Percentiles rank a stretch among this genome's conserved stretches.
Conservation (phyloP, 495 filamentous ascomycete species). For the Penicillium riverlandense region DNA sequence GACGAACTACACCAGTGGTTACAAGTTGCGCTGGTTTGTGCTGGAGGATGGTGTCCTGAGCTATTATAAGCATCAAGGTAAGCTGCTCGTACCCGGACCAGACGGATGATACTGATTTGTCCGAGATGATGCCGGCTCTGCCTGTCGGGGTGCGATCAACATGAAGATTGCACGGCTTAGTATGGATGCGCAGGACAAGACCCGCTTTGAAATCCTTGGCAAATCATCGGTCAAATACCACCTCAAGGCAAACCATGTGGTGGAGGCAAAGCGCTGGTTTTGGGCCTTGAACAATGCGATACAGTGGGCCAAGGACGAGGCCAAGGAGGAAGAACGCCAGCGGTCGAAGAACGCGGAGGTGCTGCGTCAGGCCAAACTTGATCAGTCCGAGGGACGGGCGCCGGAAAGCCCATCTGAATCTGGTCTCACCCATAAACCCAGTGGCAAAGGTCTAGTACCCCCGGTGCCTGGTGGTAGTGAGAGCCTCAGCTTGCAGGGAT, state of each 20-base stretch:
- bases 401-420: constrained; percentile 26
- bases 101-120: too few relatives aligned
- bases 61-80: constrained; percentile 96
- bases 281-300: constrained; percentile 99
- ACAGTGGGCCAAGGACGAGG: constrained; percentile 96
- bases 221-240: constrained; percentile 99
- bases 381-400: constrained; percentile 41
- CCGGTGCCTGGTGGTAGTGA: constrained; percentile 29
- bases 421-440: constrained; percentile 24
- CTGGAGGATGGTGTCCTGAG: constrained; percentile 95
- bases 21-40: constrained; percentile 96
- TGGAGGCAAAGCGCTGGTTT: constrained; percentile 61
- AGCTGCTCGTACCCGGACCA: constrained; percentile 1
- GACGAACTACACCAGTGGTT: constrained; percentile 96
- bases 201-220: constrained; percentile 91
- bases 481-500: constrained; percentile 36
- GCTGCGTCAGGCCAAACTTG: constrained; percentile 66
- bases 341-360: constrained; percentile 66
- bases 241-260: constrained; percentile 88
- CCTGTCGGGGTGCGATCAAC: constrained; percentile 95
- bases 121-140: constrained; percentile 59
- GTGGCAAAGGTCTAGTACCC: constrained; percentile 30
- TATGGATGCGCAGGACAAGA: constrained; percentile 96
- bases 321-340: constrained; percentile 75
- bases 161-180: constrained; percentile 92